These are phyloP conservation scores for Plasmodium reichenowi DNA, from an alignment of 169 alveolate species.

Conservation along the genomic window DNA sequence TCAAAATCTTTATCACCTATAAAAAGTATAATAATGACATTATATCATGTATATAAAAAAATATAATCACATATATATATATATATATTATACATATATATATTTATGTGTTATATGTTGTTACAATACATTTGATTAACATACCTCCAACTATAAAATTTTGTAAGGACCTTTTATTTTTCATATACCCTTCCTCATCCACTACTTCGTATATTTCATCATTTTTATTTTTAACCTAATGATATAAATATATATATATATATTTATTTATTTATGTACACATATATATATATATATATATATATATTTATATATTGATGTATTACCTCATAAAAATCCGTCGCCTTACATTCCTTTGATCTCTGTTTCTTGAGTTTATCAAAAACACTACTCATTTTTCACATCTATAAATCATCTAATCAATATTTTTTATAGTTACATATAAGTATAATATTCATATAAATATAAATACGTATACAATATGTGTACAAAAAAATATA, in stretches of 20 bases:
- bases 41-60: neutral
- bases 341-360: slow-evolving; percentile 74
- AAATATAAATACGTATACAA: neutral
- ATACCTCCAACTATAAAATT: slow-evolving; percentile 70
- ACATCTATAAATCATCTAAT: neutral
- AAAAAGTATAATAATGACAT: neutral
- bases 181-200: slow-evolving; percentile 71
- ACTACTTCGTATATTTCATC: slow-evolving; percentile 70
- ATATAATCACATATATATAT: neutral
- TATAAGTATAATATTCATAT: neutral
- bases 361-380: slow-evolving; percentile 69
- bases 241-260: neutral
- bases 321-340: slow-evolving; percentile 71
- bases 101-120: no score
- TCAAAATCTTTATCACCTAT: slow-evolving; percentile 66
- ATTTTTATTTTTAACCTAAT: slow-evolving; percentile 56
- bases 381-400: slow-evolving; percentile 73
- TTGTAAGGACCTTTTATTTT: slow-evolving; percentile 57
- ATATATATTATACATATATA: neutral
- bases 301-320: slow-evolving; percentile 3
- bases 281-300: neutral
- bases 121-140: no score
- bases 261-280: neutral
- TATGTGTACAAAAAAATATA: neutral
- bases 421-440: neutral